These are phyloP conservation scores for Cyclotella distinguenda DNA, from an alignment of 108 stramenopile species.

Conservation along the genomic window DNA sequence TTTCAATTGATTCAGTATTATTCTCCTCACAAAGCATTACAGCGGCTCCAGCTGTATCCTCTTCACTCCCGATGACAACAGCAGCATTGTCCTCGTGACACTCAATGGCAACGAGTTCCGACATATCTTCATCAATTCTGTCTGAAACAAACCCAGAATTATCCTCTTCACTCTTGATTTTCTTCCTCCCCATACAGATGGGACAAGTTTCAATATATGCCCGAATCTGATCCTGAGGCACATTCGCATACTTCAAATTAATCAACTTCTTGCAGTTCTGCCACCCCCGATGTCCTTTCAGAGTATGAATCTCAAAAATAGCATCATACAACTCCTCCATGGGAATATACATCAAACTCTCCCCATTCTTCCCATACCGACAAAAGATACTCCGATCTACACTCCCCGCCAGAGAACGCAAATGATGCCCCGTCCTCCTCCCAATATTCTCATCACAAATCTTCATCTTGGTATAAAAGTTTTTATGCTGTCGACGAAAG, in stretches of 20 bases:
- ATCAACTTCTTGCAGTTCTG: slow-evolving; percentile 25
- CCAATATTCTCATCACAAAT: slow-evolving; percentile 28
- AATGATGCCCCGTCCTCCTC: slow-evolving; percentile 32
- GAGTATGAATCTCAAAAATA: slow-evolving; percentile 32
- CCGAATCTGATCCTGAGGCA: slow-evolving; percentile 28
- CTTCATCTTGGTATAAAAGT: slow-evolving; percentile 41
- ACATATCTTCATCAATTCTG: too few relatives aligned
- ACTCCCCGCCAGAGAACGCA: slow-evolving; percentile 10
- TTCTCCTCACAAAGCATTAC: too few relatives aligned
- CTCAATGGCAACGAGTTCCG: too few relatives aligned
- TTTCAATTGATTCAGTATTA: too few relatives aligned
- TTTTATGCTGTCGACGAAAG: slow-evolving; percentile 27
- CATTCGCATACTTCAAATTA: slow-evolving; percentile 41
- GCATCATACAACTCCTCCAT: slow-evolving; percentile 44
- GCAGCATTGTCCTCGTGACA: too few relatives aligned
- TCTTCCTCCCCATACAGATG: slow-evolving; percentile 17
- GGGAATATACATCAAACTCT: slow-evolving; percentile 37
- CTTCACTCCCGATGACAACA: too few relatives aligned
- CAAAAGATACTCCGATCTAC: slow-evolving; percentile 18
- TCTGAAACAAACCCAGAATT: too few relatives aligned
- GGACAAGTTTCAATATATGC: slow-evolving; percentile 35
- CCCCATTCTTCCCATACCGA: slow-evolving; percentile 35
- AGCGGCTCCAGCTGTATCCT: too few relatives aligned
- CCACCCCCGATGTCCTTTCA: slow-evolving; percentile 22
- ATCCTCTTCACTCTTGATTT: background rate